phyloP scores from a whole-genome alignment of 805 yeast genomes.

The Torulaspora indica region DNA sequence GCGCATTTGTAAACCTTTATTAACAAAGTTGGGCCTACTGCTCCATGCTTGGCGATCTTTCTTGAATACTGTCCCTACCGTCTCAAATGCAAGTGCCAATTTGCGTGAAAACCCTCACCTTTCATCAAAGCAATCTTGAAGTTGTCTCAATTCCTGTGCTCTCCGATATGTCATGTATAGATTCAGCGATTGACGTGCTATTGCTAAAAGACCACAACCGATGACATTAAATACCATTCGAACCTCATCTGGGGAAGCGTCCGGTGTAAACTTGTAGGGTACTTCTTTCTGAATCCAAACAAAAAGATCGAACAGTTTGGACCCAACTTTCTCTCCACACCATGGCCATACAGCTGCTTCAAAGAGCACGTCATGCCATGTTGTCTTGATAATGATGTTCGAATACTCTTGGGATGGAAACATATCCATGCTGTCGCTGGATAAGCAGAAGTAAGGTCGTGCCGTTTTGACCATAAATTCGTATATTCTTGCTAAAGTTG shows the following conservation, averaged over 20 bases:
- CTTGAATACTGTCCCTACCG: neutral
- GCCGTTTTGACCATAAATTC: conserved; percentile 10
- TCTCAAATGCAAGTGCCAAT: neutral
- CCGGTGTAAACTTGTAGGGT: conserved; percentile 7
- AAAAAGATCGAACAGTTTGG: conserved; percentile 9
- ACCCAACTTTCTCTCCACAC: conserved; percentile 17
- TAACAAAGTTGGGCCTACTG: neutral
- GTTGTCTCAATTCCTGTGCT: conserved; percentile 19
- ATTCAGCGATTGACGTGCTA: conserved; percentile 17
- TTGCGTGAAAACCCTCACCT: neutral
- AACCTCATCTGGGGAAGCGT: conserved; percentile 21
- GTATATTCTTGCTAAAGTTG: conserved; percentile 13
- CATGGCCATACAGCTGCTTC: conserved; percentile 25
- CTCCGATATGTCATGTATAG: conserved; percentile 18
- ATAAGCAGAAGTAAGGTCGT: conserved; percentile 15
- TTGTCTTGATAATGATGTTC: conserved; percentile 14
- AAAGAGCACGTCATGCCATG: conserved; percentile 19
- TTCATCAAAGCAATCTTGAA: conserved; percentile 11
- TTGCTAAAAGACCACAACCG: conserved; percentile 25
- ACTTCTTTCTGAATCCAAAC: conserved; percentile 11
- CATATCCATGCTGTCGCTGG: conserved; percentile 7
- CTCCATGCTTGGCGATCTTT: neutral
- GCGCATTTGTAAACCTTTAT: neutral
- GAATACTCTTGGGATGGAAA: conserved; percentile 12
- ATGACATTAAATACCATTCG: conserved; percentile 25